Evolutionary conservation across 192 early-diverging fungal genomes (phyloP), one percentile per base, ranked within the genome.

Genomic region (Rhizoclosmatium sp.): DNA sequence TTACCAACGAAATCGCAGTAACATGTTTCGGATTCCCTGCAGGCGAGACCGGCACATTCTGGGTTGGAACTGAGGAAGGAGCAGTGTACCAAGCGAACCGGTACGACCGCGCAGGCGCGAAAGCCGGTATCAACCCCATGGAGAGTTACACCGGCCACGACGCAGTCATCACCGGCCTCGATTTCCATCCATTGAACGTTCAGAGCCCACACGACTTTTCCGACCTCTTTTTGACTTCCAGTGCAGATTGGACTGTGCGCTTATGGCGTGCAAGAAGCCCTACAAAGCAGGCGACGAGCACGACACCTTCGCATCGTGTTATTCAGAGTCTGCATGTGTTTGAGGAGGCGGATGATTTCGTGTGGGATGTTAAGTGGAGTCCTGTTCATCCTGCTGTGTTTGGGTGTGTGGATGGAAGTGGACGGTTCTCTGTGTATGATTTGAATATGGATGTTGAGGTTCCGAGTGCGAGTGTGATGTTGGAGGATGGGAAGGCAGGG

Each of bases 321-420:
- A 85, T 91, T 39, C 87, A 87, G 3, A 88, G 88, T 21, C 80
- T 99, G 67, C 91, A 93, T 79, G 94, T 94, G 7, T 99, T 99
- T 82, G 95, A 98, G 64, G 89, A 93, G 39, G 89, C 94, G 7
- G 93, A 96, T 80, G 97, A 99, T 85, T 98, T 98, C 82, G 97
- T 99, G 23, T 97, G 94, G 82, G 98, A 99, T 82, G 97, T 95
- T 12, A 93, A 93, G 81, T 99, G 98, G 98, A 97, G 95, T 21
- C 97, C 98, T 2, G 85, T 88, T n/a, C 97, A 98, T 81, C 98
- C 98, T 4, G 91, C 97, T 0, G 74, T 99, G 46, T 99, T 99
- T 88, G 97, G 91, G 19, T 89, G 92, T 1, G 95, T 95, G 2
- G 96, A 99, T 78, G 98, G 96, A 5, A 91, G 87, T 0, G 98